A percentile compares a stretch with the other conserved stretches of the same genome.
phyloP scores from a whole-genome alignment of 2,329 filamentous ascomycete species.

The Nemania bipapillata region DNA sequence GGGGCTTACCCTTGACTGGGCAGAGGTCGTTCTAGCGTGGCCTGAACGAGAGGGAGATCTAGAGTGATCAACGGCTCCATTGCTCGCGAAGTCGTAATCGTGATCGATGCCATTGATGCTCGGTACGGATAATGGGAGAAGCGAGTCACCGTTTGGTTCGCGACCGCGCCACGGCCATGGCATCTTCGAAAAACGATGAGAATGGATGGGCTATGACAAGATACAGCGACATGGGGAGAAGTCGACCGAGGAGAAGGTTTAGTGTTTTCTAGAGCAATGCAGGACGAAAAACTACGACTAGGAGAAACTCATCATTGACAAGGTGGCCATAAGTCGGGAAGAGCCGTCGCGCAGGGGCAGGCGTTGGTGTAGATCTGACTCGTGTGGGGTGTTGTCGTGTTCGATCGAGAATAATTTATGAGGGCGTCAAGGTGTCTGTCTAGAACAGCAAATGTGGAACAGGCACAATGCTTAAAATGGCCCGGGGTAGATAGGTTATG shows the following conservation, averaged over 20 bases:
- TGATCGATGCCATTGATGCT: slow-evolving; percentile 49
- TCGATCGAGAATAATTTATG: slow-evolving; percentile 16
- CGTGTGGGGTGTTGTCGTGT: slow-evolving; percentile 20
- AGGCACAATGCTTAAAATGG: slow-evolving; percentile 9
- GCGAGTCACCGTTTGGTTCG: slow-evolving; percentile 50
- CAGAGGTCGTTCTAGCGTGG: slow-evolving; percentile 63
- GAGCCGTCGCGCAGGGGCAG: slow-evolving; percentile 6
- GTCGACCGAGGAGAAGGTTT: slow-evolving; percentile 26
- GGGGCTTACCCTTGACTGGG: slow-evolving; percentile 65
- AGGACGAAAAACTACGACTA: background rate
- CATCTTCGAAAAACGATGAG: slow-evolving; percentile 48
- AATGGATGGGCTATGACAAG: slow-evolving; percentile 39
- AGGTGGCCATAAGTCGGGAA: slow-evolving; percentile 12
- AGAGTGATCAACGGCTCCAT: slow-evolving; percentile 50
- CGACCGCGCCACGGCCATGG: slow-evolving; percentile 54
- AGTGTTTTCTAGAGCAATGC: slow-evolving; percentile 11
- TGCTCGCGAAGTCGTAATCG: slow-evolving; percentile 43
- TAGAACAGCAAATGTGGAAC: slow-evolving; percentile 24
- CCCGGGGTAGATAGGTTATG: background rate
- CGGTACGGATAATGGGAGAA: slow-evolving; percentile 53
- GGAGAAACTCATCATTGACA: slow-evolving; percentile 29
- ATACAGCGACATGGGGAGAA: slow-evolving; percentile 42
- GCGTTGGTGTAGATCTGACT: slow-evolving; percentile 8
- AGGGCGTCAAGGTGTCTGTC: slow-evolving; percentile 25
- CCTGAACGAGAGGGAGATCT: slow-evolving; percentile 51